These are phyloP conservation scores for Musa itinerans DNA, from an alignment of 176 grass and related monocot species.

Conservation along the genomic window DNA sequence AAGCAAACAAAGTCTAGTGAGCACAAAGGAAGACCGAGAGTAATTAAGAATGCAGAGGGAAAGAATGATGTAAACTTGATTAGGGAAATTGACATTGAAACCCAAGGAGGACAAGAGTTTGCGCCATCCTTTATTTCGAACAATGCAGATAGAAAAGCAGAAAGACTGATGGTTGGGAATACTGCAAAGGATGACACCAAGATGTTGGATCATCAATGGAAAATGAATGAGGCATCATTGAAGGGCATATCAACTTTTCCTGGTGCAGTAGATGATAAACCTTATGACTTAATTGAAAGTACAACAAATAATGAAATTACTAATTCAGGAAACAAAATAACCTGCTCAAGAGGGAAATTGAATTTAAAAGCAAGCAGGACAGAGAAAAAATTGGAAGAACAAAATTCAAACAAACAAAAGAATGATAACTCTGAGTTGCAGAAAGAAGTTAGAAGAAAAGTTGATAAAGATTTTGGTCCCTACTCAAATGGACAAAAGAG, in stretches of 20 bases:
- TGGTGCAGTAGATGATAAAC: conserved; percentile 35
- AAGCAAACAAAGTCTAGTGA: conserved; percentile 47
- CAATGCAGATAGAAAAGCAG: conserved; percentile 26
- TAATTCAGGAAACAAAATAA: conserved; percentile 35
- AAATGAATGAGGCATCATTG: conserved; percentile 30
- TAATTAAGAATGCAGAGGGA: conserved; percentile 34
- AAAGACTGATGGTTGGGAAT: conserved; percentile 37
- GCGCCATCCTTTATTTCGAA: conserved; percentile 26
- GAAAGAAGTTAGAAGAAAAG: conserved; percentile 59
- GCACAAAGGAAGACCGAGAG: conserved; percentile 37
- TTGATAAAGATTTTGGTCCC: conserved; percentile 39
- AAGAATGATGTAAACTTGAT: conserved; percentile 30
- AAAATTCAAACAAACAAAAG: conserved; percentile 35
- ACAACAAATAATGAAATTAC: conserved; percentile 36
- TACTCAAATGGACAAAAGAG: conserved; percentile 38
- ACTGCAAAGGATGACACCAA: conserved; percentile 11
- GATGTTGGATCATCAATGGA: conserved; percentile 10
- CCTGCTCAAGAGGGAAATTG: conserved; percentile 33
- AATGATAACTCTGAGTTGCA: conserved; percentile 34
- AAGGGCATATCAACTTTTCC: conserved; percentile 30
- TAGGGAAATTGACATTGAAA: conserved; percentile 45
- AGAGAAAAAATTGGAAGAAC: conserved; percentile 40
- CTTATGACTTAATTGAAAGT: conserved; percentile 16
- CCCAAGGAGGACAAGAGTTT: conserved; percentile 31
- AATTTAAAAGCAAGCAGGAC: conserved; percentile 47